Evolutionary conservation across 306 rosid genomes (phyloP), one percentile per base, ranked within the genome.

Genomic region (Canavalia ensiformis): DNA sequence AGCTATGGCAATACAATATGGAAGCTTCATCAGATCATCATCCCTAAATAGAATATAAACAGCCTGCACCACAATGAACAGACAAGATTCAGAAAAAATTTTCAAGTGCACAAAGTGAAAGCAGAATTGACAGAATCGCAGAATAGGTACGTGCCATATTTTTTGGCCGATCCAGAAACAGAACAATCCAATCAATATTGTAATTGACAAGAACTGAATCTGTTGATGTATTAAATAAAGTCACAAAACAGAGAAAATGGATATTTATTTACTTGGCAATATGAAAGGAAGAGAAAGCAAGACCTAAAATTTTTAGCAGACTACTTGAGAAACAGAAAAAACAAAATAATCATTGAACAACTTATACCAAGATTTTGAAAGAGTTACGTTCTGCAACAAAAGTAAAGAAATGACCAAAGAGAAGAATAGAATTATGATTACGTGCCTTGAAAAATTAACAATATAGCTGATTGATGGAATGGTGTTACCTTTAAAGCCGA

Each of bases 401-500:
- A 55, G 12, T 35, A 29, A 70, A 76, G 12, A 78, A 72, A 49
- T 12, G 46, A 75, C 4, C 2, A 54, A 46, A 44, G 49, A 65
- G 54, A 7, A 72, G n/a, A 29, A 72, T 29, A 47, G 3, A 54
- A 54, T 12, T 31, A 58, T 41, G 41, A 31, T 62, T 46, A 54
- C 11, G 25, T 18, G 25, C 25, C 25, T 18, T 18, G 25, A 18
- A 18, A 18, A 18, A 52, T 34, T 3, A 66, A 34, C 31, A 31
- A 39, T 8, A 39, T 33, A 35, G 8, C 10, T 9, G 37, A 55
- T 71, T 52, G n/a, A 47, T 58, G 28, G 67, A 11, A 18, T 18
- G 25, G 25, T 18, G 82, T 79, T 78, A 95, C 99, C 97, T 95
- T 95, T 46, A 95, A 84, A 78, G 99, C 98, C 2, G 90, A 89